phyloP scores from a whole-genome alignment of 805 yeast genomes.

The Wickerhamiella siamensis region DNA sequence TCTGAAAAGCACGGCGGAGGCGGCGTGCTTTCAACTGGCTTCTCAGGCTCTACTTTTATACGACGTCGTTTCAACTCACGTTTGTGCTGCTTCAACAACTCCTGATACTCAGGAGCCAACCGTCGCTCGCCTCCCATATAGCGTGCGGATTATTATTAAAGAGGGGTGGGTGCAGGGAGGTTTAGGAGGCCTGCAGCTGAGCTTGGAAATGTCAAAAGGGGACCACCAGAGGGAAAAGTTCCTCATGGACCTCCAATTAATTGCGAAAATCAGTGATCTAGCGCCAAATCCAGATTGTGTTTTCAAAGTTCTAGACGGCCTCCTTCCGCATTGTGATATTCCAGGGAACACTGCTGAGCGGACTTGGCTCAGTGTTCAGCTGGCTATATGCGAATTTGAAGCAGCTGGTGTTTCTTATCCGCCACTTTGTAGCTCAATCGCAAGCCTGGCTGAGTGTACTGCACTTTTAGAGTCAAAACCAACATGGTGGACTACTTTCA shows the following conservation, averaged over 20 bases:
- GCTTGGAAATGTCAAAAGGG: no score
- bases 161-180: no score
- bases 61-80: slow-evolving; percentile 7
- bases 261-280: slow-evolving; percentile 10
- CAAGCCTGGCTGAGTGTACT: slow-evolving; percentile 13
- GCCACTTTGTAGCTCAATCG: slow-evolving; percentile 9
- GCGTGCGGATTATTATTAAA: neutral
- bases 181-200: no score
- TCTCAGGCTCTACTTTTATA: neutral
- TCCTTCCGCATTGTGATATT: slow-evolving; percentile 17
- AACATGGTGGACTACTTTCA: slow-evolving; percentile 64
- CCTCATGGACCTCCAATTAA: slow-evolving; percentile 12
- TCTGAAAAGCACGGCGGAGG: slow-evolving; percentile 2
- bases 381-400: slow-evolving; percentile 23
- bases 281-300: slow-evolving; percentile 18
- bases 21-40: neutral
- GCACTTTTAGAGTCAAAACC: slow-evolving; percentile 17
- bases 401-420: slow-evolving; percentile 21
- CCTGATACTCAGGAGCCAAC: slow-evolving; percentile 9
- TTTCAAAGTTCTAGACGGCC: slow-evolving; percentile 15
- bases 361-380: slow-evolving; percentile 15
- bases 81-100: slow-evolving; percentile 9
- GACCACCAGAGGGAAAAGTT: no score
- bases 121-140: neutral
- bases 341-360: slow-evolving; percentile 14